phyloP scores from a whole-genome alignment of 2,329 filamentous ascomycete species.

The Blumeriella jaapii region DNA sequence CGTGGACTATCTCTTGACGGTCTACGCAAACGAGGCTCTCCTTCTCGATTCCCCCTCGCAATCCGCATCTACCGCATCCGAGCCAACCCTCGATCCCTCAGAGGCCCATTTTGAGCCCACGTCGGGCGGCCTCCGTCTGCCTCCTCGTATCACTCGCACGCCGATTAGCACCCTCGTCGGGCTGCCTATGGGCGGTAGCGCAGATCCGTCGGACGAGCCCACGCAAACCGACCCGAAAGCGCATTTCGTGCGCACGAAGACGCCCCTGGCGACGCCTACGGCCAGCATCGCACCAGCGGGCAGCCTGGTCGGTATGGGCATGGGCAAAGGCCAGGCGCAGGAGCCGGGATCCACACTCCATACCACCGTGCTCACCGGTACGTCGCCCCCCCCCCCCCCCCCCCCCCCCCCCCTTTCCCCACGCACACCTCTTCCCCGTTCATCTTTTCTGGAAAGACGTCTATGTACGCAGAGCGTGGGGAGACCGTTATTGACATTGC shows the following conservation, averaged over 20 bases:
- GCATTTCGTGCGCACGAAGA: not conserved
- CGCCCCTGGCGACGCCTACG: not conserved
- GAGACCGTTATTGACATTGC: too few species aligned
- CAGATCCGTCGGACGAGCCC: too few species aligned
- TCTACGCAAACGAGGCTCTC: constrained; percentile 1
- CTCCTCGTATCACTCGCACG: not conserved
- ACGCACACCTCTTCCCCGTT: too few species aligned
- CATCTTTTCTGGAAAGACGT: too few species aligned
- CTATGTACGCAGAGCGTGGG: too few species aligned
- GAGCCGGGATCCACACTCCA: too few species aligned
- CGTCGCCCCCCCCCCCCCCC: too few species aligned
- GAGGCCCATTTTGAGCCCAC: not conserved
- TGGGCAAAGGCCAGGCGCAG: too few species aligned
- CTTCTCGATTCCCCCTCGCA: not conserved
- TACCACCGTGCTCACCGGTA: too few species aligned
- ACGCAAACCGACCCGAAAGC: too few species aligned
- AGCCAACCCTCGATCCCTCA: not conserved
- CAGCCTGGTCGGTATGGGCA: not conserved
- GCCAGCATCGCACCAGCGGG: not conserved
- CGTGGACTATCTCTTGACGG: not conserved
- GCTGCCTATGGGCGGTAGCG: not conserved
- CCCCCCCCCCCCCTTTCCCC: too few species aligned
- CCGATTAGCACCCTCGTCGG: constrained; percentile 1
- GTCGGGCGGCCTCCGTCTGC: not conserved
- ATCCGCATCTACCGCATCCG: not conserved